Evolutionary conservation across 805 yeast species (phyloP).

Genomic region (Pichia ethanolica): DNA sequence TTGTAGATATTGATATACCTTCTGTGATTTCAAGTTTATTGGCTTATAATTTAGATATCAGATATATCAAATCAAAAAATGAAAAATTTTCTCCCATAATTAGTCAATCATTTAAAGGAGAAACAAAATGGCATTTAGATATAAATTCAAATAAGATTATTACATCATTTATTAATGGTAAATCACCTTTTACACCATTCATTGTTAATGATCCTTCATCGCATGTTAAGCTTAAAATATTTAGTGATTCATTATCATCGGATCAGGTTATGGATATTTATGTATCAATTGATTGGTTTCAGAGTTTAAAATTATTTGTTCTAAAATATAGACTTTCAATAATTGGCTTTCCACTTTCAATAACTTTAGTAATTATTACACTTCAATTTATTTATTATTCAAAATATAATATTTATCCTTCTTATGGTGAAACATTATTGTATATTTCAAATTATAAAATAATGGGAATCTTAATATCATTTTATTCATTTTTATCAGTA

Average conservation of each 20-base stretch:
- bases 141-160: conserved; percentile 33
- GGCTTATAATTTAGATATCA: conserved; percentile 36
- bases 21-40: conserved; percentile 57
- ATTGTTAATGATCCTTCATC: conserved; percentile 17
- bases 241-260: conserved; percentile 35
- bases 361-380: conserved; percentile 43
- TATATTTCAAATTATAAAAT: conserved; percentile 27
- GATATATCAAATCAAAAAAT: conserved; percentile 20
- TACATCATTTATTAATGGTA: conserved; percentile 46
- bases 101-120: conserved; percentile 60
- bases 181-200: conserved; percentile 47
- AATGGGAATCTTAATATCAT: conserved; percentile 20
- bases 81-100: conserved; percentile 52
- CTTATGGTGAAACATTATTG: conserved; percentile 40
- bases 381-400: conserved; percentile 47
- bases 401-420: conserved; percentile 32
- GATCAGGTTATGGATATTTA: conserved; percentile 33
- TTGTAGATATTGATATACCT: conserved; percentile 42
- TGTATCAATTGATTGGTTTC: conserved; percentile 43
- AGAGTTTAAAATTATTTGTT: conserved; percentile 61
- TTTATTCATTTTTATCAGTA: conserved; percentile 33
- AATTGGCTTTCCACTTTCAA: conserved; percentile 60
- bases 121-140: conserved; percentile 73
- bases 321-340: conserved; percentile 71
- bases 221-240: conserved; percentile 37